Evolutionary conservation across 2,329 filamentous ascomycete species (phyloP).

Genomic region (Aspergillus sergii): DNA sequence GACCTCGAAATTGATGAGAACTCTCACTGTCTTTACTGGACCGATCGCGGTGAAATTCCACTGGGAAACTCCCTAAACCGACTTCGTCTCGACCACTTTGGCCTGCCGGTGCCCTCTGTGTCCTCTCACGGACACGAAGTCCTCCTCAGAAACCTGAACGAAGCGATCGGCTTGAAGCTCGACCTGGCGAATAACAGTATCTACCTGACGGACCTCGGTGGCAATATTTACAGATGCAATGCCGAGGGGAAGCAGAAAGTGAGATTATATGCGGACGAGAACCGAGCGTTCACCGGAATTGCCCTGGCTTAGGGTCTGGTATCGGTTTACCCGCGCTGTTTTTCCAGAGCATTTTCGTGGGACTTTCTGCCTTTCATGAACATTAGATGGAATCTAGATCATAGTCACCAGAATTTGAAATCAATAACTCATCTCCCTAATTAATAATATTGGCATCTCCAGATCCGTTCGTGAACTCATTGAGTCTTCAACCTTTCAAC

Average conservation of each 20-base stretch:
- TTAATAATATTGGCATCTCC: no score
- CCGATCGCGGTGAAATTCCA: conserved; percentile 61
- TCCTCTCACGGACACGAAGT: not conserved
- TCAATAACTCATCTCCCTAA: no score
- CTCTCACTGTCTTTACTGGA: conserved; percentile 58
- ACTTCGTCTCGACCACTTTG: not conserved
- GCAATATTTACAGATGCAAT: not conserved
- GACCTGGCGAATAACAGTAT: not conserved
- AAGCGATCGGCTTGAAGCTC: conserved; percentile 2
- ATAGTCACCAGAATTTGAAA: no score
- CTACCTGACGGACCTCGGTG: conserved; percentile 1
- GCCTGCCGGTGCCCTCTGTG: not conserved
- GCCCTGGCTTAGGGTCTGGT: not conserved
- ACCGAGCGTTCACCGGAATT: conserved; percentile 1
- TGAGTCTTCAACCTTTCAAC: no score
- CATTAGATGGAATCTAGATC: no score
- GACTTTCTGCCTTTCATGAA: no score
- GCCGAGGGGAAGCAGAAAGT: not conserved
- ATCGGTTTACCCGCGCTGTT: no score
- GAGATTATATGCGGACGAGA: not conserved
- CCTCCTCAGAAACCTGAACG: not conserved
- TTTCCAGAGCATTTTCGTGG: no score
- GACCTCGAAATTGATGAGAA: conserved; percentile 60
- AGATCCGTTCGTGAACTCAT: no score
- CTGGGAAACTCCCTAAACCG: conserved; percentile 58